phyloP scores from a whole-genome alignment of 768 basidiomycete genomes.

The Asterophora lycoperdoides region DNA sequence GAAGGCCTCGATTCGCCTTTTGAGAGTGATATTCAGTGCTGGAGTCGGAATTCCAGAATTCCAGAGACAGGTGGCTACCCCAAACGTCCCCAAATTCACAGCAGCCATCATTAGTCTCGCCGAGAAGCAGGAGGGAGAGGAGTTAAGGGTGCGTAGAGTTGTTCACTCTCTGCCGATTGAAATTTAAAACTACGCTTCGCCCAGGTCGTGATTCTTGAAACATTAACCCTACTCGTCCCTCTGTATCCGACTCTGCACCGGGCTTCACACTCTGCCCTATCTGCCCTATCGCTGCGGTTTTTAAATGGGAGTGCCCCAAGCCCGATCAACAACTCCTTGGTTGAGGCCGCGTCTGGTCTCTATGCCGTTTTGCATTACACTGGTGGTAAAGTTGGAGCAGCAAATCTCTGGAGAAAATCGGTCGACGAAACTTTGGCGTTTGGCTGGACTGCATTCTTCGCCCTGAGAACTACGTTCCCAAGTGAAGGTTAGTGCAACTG shows the following conservation, averaged over 20 bases:
- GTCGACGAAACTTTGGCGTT: conserved; percentile 65
- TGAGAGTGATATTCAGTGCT: conserved; percentile 56
- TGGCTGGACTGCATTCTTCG: conserved; percentile 58
- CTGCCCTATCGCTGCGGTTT: conserved; percentile 48
- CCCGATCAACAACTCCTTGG: conserved; percentile 34
- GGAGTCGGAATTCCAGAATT: conserved; percentile 69
- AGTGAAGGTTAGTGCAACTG: conserved; percentile 32
- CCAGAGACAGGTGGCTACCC: conserved; percentile 71
- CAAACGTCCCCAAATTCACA: conserved; percentile 71
- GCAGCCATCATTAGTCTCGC: conserved; percentile 50
- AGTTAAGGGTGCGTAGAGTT: conserved; percentile 47
- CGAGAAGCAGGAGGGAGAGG: conserved; percentile 45
- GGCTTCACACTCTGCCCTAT: conserved; percentile 48
- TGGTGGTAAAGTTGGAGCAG: conserved; percentile 76
- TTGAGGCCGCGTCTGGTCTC: conserved; percentile 50
- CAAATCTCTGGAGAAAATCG: conserved; percentile 69
- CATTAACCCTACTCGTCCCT: conserved; percentile 52
- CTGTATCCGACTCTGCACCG: conserved; percentile 68
- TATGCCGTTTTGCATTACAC: conserved; percentile 63
- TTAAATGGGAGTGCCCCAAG: conserved; percentile 51
- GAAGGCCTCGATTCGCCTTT: conserved; percentile 62
- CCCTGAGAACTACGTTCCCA: conserved; percentile 58
- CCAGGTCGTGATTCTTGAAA: conserved; percentile 43
- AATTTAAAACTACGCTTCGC: not conserved
- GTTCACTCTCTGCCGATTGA: not conserved